These are phyloP conservation scores for Triticum dicoccoides DNA, from an alignment of 176 grass and related monocot species.

Conservation along the genomic window DNA sequence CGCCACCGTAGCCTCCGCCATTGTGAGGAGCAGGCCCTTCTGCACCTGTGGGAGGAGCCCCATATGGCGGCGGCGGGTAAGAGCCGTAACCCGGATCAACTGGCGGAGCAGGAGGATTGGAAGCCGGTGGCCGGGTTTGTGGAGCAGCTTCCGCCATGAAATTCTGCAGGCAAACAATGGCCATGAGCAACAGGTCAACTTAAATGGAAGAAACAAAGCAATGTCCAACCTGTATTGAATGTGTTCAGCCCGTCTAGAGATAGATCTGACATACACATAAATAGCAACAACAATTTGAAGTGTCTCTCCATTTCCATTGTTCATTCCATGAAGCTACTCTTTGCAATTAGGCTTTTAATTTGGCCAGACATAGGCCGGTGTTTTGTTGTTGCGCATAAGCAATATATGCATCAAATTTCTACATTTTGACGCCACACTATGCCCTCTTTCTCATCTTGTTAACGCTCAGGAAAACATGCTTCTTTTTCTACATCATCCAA, in stretches of 20 bases:
- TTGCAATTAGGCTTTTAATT: neutral
- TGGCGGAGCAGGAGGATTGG: constrained; percentile 35
- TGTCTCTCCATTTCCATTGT: neutral
- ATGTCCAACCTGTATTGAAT: neutral
- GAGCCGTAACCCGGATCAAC: constrained; percentile 51
- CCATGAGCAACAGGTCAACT: neutral
- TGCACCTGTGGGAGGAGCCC: constrained; percentile 5
- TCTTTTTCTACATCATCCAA: neutral
- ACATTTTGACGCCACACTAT: neutral
- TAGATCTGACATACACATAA: neutral
- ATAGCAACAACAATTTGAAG: neutral
- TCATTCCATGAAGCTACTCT: neutral
- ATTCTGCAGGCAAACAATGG: constrained; percentile 62
- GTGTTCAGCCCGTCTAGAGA: neutral
- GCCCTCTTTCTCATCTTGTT: neutral
- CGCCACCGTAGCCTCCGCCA: constrained; percentile 36
- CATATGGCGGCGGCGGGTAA: constrained; percentile 55
- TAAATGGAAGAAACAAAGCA: too few species aligned
- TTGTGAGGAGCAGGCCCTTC: constrained; percentile 30
- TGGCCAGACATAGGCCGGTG: neutral
- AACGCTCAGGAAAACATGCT: neutral
- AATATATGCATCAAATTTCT: neutral
- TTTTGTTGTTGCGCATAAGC: neutral
- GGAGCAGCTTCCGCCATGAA: constrained; percentile 77
- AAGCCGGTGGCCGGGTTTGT: constrained; percentile 23